Percentiles rank a stretch among this genome's conserved stretches.
These are phyloP conservation scores for Leccinum cinnamomeum DNA, from an alignment of 1,284 basidiomycete species.

Conservation along the genomic window DNA sequence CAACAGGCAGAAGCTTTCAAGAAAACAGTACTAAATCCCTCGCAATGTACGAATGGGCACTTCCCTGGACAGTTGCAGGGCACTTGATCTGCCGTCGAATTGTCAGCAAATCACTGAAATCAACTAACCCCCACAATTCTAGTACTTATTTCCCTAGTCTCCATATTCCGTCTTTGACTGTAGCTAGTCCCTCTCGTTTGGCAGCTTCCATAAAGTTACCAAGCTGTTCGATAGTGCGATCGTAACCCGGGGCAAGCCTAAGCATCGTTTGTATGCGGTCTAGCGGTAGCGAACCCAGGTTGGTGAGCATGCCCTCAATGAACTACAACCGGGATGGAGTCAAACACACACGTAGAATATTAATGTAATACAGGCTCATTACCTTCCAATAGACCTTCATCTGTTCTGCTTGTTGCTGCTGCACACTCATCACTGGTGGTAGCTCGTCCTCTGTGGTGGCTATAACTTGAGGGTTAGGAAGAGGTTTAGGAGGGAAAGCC, in stretches of 20 bases:
- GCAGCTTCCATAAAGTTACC: constrained; percentile 76
- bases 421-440: constrained; percentile 54
- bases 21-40: not conserved
- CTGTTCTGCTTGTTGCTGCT: constrained; percentile 79
- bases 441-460: constrained; percentile 43
- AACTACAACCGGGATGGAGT: constrained; percentile 45
- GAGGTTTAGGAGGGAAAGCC: not conserved
- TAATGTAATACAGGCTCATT: constrained; percentile 13
- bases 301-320: constrained; percentile 84
- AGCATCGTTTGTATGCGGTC: constrained; percentile 84
- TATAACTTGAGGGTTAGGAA: constrained; percentile 16
- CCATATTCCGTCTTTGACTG: constrained; percentile 73
- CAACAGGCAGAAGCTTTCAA: constrained; percentile 10
- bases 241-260: constrained; percentile 76
- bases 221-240: constrained; percentile 75
- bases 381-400: constrained; percentile 89
- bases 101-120: not conserved
- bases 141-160: constrained; percentile 43
- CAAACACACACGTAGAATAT: not conserved
- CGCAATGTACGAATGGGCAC: not conserved
- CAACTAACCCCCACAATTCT: not conserved
- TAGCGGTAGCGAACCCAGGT: constrained; percentile 69
- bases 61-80: not conserved
- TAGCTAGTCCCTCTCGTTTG: constrained; percentile 72
- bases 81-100: not conserved